A percentile compares a stretch with the other conserved stretches of the same genome.
phyloP scores from a whole-genome alignment of 2,329 filamentous ascomycete genomes.

The Claviceps lovelessii region DNA sequence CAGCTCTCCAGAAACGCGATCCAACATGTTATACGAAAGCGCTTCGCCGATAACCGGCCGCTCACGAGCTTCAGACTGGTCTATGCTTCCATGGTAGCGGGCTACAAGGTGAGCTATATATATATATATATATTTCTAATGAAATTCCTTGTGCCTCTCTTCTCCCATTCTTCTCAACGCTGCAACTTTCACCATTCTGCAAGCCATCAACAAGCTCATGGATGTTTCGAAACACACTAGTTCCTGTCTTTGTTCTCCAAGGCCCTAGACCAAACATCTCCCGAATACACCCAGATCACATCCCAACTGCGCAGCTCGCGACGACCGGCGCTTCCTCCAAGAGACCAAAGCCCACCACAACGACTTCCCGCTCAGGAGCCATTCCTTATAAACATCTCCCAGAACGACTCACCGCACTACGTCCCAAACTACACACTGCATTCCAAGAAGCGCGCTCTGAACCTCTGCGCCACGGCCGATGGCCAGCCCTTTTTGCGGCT shows the following conservation, averaged over 20 bases:
- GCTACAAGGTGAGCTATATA: constrained; percentile 44
- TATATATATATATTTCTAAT: too few relatives aligned
- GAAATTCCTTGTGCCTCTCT: not conserved
- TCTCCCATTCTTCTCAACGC: not conserved
- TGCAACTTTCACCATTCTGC: not conserved
- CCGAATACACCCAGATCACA: constrained; percentile 28
- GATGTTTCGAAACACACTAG: constrained; percentile 4
- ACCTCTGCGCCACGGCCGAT: constrained; percentile 35
- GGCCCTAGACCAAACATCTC: constrained; percentile 22
- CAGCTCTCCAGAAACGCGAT: constrained; percentile 8
- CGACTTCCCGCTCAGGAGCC: constrained; percentile 12
- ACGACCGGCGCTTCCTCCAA: constrained; percentile 6
- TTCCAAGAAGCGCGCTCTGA: constrained; percentile 34
- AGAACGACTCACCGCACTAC: constrained; percentile 30
- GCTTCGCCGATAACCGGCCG: constrained; percentile 45
- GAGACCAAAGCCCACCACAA: constrained; percentile 7
- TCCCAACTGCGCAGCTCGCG: constrained; percentile 23
- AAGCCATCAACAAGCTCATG: not conserved
- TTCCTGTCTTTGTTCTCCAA: constrained; percentile 28
- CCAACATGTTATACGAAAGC: constrained; percentile 41
- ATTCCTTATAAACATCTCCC: constrained; percentile 20
- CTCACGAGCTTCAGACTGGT: constrained; percentile 47
- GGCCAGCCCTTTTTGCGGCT: constrained; percentile 51
- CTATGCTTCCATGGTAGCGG: constrained; percentile 46
- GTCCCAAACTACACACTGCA: constrained; percentile 28